Conservation (phyloP, 306 rosid species). For the Pyrus betulifolia region DNA sequence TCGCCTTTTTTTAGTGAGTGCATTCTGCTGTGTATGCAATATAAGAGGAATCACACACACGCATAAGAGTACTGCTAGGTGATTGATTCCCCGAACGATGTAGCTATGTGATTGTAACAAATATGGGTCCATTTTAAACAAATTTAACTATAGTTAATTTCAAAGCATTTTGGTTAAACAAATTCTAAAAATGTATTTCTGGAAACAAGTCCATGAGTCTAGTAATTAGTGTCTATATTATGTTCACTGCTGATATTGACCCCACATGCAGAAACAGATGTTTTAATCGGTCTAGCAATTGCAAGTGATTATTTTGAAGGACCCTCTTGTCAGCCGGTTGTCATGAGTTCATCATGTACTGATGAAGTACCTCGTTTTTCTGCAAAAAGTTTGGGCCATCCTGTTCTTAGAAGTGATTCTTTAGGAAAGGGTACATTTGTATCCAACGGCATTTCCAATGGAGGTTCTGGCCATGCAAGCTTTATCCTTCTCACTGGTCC, state of each 20-base stretch:
- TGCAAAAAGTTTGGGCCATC: too few species aligned
- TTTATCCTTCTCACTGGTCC: conserved; percentile 92
- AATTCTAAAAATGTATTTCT: not conserved
- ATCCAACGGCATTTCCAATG: conserved; percentile 63
- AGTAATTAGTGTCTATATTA: not conserved
- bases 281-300: conserved; percentile 83
- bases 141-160: not conserved
- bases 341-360: conserved; percentile 34
- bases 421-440: conserved; percentile 56
- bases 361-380: too few species aligned
- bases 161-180: not conserved
- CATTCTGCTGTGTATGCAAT: not conserved
- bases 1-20: not conserved
- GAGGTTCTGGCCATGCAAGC: conserved; percentile 66
- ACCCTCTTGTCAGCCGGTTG: conserved; percentile 65
- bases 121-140: not conserved
- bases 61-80: not conserved
- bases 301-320: conserved; percentile 83
- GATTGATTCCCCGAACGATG: not conserved
- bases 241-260: conserved; percentile 23
- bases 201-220: not conserved
- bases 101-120: too few species aligned
- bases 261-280: conserved; percentile 74
- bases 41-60: not conserved
- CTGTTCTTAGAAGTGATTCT: too few species aligned